Evolutionary conservation across 768 basidiomycete species (phyloP).

Genomic region (Fibroporia radiculosa): DNA sequence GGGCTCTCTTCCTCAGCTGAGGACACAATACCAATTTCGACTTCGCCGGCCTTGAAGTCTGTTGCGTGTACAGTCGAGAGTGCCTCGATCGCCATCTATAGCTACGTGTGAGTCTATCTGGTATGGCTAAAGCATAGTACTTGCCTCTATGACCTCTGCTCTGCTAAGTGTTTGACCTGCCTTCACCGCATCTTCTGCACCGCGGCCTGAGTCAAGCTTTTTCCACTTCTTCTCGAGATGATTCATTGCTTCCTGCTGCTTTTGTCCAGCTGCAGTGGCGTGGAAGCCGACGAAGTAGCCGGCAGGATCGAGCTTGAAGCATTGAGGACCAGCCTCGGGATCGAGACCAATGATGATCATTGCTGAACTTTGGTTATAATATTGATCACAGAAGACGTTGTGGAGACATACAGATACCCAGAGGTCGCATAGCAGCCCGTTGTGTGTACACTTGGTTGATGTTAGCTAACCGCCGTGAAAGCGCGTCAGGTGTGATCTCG

Average conservation of each 20-base stretch:
- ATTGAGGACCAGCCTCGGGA: slow-evolving; percentile 87
- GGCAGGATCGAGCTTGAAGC: slow-evolving; percentile 97
- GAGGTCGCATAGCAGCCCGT: slow-evolving; percentile 91
- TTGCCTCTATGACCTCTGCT: slow-evolving; percentile 84
- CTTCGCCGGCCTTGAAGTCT: slow-evolving; percentile 92
- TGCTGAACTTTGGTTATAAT: slow-evolving; percentile 36
- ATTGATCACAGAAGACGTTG: background rate
- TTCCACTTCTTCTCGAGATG: slow-evolving; percentile 99
- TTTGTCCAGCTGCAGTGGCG: slow-evolving; percentile 91
- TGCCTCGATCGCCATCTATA: slow-evolving; percentile 85
- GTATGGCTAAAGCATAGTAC: slow-evolving; percentile 14
- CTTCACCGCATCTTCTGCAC: slow-evolving; percentile 69
- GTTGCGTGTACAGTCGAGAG: slow-evolving; percentile 93
- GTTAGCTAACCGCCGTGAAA: slow-evolving; percentile 90
- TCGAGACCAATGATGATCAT: slow-evolving; percentile 96
- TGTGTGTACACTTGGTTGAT: slow-evolving; percentile 99
- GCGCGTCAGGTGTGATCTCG: slow-evolving; percentile 95
- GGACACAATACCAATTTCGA: slow-evolving; percentile 93
- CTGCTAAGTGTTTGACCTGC: slow-evolving; percentile 70
- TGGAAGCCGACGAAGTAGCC: slow-evolving; percentile 99
- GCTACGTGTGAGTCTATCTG: background rate
- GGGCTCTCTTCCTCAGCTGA: slow-evolving; percentile 60
- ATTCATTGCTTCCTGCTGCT: slow-evolving; percentile 98
- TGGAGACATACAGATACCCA: slow-evolving; percentile 75
- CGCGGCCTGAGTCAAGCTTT: slow-evolving; percentile 72